phyloP scores from a whole-genome alignment of 176 grass and related monocot genomes.

The Rhipidocladum racemiflorum region DNA sequence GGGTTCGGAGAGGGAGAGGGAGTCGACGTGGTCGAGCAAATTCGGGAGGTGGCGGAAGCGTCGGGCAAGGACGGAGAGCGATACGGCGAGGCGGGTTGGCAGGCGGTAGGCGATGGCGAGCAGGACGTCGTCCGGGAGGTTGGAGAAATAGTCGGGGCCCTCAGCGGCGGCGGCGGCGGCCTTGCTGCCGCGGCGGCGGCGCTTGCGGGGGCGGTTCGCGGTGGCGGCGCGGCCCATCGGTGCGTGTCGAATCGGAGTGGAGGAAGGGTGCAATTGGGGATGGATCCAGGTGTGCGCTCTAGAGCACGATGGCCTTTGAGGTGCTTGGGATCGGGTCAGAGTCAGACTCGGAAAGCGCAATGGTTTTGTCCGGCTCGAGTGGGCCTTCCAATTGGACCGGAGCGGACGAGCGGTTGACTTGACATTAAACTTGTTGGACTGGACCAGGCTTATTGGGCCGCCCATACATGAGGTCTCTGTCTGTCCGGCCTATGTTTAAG shows the following conservation, averaged over 20 bases:
- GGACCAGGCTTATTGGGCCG: background rate
- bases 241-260: background rate
- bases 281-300: background rate
- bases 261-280: background rate
- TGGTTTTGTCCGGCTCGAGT: no score
- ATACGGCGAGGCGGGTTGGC: conserved; percentile 35
- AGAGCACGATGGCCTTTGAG: no score
- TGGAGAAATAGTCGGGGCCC: conserved; percentile 28
- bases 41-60: conserved; percentile 26
- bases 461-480: background rate
- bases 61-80: conserved; percentile 31
- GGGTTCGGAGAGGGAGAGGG: conserved; percentile 15
- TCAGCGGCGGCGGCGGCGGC: background rate
- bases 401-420: no score
- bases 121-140: conserved; percentile 36
- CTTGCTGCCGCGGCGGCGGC: background rate
- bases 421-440: no score
- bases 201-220: background rate
- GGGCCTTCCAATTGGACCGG: no score
- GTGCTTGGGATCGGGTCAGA: no score
- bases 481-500: no score
- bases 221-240: background rate
- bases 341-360: no score
- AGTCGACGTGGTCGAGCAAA: conserved; percentile 11
- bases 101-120: conserved; percentile 39